Percentiles rank a stretch among this genome's conserved stretches.
phyloP scores from a whole-genome alignment of 2,329 filamentous ascomycete genomes.

The Pestalotiopsis sp. region DNA sequence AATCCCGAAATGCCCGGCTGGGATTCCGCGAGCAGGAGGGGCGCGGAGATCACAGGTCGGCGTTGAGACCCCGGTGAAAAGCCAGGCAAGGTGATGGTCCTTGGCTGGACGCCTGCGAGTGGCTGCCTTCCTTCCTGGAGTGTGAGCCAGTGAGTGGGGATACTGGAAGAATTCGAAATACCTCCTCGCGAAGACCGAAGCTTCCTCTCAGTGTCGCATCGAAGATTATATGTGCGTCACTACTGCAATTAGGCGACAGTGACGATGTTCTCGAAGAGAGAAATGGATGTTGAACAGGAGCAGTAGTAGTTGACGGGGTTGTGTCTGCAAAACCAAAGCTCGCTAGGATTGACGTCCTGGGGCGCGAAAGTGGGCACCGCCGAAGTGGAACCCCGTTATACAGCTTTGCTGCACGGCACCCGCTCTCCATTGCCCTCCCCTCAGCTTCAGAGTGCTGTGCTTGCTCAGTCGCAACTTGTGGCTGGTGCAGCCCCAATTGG shows the following conservation, averaged over 20 bases:
- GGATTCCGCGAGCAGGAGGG: constrained; percentile 19
- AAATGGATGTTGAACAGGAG: neutral
- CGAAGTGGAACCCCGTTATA: neutral
- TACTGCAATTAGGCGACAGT: neutral
- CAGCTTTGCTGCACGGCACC: no score
- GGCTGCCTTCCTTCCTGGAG: constrained; percentile 1
- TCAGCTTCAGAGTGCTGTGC: neutral
- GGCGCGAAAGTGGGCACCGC: neutral
- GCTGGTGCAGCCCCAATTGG: neutral
- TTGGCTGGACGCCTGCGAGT: neutral
- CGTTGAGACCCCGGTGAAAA: neutral
- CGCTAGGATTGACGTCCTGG: neutral
- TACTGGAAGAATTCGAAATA: constrained; percentile 1
- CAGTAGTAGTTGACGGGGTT: neutral
- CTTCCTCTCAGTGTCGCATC: neutral
- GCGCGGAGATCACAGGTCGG: neutral
- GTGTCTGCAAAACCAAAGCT: neutral
- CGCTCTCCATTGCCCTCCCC: no score
- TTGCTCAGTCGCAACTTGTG: neutral
- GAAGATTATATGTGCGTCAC: neutral
- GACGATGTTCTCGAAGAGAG: neutral
- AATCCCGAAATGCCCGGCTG: constrained; percentile 31
- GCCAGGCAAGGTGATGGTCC: neutral
- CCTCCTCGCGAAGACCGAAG: constrained; percentile 5
- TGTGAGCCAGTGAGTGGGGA: constrained; percentile 8